A percentile compares a stretch with the other conserved stretches of the same genome.
These are phyloP conservation scores for Postia placenta DNA, from an alignment of 768 basidiomycete genomes.

Conservation along the genomic window DNA sequence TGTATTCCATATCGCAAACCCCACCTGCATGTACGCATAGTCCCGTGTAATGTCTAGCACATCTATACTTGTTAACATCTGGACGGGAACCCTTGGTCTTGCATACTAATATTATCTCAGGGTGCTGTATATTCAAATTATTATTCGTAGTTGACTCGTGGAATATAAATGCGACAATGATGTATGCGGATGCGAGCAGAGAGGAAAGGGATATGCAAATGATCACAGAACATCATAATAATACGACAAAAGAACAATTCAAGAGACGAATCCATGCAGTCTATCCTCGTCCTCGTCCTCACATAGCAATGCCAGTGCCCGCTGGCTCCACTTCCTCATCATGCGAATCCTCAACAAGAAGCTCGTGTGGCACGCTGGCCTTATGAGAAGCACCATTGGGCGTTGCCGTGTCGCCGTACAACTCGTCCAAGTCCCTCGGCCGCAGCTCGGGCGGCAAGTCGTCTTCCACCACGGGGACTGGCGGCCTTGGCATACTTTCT, in stretches of 20 bases:
- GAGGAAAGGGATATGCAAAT: background rate
- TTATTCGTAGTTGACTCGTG: too few relatives aligned
- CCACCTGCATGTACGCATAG: too few relatives aligned
- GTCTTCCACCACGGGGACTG: background rate
- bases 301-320: slow-evolving; percentile 5
- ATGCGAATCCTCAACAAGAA: background rate
- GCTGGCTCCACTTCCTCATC: slow-evolving; percentile 1
- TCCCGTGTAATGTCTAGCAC: too few relatives aligned
- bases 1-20: too few relatives aligned
- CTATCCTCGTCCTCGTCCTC: background rate
- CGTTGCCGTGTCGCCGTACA: too few relatives aligned
- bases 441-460: slow-evolving; percentile 4
- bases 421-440: slow-evolving; percentile 15
- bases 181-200: background rate
- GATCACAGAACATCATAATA: slow-evolving; percentile 2
- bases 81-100: too few relatives aligned
- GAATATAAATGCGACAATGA: too few relatives aligned
- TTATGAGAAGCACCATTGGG: too few relatives aligned
- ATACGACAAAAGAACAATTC: background rate
- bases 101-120: too few relatives aligned
- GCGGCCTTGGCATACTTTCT: slow-evolving; percentile 10
- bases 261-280: background rate
- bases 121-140: too few relatives aligned
- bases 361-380: slow-evolving; percentile 4
- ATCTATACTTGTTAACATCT: too few relatives aligned